Evolutionary conservation across 208 protist species (phyloP), one percentile per base, ranked within the genome.

Genomic region (Leishmania arabica): DNA sequence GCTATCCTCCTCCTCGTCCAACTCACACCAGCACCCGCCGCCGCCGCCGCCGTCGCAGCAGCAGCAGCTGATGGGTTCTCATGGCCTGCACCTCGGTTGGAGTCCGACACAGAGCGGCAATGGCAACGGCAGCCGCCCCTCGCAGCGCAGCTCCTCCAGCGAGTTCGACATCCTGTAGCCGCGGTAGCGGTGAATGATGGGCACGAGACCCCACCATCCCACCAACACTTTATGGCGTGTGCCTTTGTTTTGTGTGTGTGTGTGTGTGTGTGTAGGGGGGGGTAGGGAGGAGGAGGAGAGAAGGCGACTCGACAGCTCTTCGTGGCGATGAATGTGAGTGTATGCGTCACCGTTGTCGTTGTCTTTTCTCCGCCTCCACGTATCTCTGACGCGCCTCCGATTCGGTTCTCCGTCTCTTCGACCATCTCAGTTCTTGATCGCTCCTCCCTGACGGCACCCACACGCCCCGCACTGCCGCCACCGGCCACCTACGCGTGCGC

Each of bases 111-210:
- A 47, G 13, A 56, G 24, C 51, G 34, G 73, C 53, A 77, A 56
- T 24, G 73, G 54, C 54, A 51, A 70, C 31, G 64, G 64, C 42
- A 49, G 49, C 11, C 31, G 4, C 9, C 45, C 62, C 58, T 84
- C 81, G 60, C 81, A 80, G n/a, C 53, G 37, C 49, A 84, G 81
- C 58, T 84, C 81, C 3, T 77, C 45, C 3, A 84, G 81, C 60
- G 81, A 84, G 58, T 84, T 84, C 56, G 75, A 79, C 11, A 62
- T 81, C 27, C 73, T 80, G 19, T 84, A 64, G 60, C 40, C 7
- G 31, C 13, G n/a, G 6, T 8, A 8, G 40, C n/a, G 1, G 31
- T 17, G 37, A 8, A 15, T 17, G 24, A 34, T 8, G 15, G 42
- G 2, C 2, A 5, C 45, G 19, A 19, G 19, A 19, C 60, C n/a